Conservation (phyloP, 768 basidiomycete genomes). For the Mycena epipterygia region DNA sequence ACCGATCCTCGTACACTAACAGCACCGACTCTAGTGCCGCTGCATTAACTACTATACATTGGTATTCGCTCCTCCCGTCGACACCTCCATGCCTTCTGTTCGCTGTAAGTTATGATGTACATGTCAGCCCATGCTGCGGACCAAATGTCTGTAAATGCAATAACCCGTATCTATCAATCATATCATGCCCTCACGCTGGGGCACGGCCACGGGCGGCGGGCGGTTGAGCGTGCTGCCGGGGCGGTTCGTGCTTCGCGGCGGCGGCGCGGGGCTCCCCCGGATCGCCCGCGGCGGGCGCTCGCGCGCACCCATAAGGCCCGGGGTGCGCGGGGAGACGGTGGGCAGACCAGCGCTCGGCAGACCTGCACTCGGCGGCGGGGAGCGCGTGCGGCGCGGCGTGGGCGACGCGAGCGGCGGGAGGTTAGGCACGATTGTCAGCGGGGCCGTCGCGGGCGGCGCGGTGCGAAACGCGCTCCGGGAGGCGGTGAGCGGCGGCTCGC, state of each 20-base stretch:
- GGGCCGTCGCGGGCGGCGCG: constrained; percentile 12
- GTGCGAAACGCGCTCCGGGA: constrained; percentile 8
- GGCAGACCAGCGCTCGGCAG: constrained; percentile 38
- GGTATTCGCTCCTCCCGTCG: background rate
- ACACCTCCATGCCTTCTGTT: constrained; percentile 1
- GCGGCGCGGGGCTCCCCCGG: constrained; percentile 49
- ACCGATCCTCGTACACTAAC: background rate
- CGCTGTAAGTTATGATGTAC: background rate
- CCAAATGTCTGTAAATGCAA: background rate
- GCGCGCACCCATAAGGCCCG: constrained; percentile 32
- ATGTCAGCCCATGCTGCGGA: background rate
- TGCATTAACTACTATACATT: constrained; percentile 9
- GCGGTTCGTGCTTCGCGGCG: constrained; percentile 76
- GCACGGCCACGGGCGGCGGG: constrained; percentile 65
- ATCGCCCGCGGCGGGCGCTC: constrained; percentile 26
- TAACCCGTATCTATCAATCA: constrained; percentile 35
- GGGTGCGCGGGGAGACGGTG: constrained; percentile 10
- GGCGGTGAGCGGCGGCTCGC: background rate
- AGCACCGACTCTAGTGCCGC: constrained; percentile 17
- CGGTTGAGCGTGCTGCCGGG: constrained; percentile 69
- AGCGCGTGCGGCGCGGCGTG: constrained; percentile 48
- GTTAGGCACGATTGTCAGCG: constrained; percentile 37
- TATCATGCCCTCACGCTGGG: constrained; percentile 75
- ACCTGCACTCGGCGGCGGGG: constrained; percentile 48
- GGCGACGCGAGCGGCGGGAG: constrained; percentile 46